phyloP scores from a whole-genome alignment of 1,284 basidiomycete species.

The Takashimella koratensis region DNA sequence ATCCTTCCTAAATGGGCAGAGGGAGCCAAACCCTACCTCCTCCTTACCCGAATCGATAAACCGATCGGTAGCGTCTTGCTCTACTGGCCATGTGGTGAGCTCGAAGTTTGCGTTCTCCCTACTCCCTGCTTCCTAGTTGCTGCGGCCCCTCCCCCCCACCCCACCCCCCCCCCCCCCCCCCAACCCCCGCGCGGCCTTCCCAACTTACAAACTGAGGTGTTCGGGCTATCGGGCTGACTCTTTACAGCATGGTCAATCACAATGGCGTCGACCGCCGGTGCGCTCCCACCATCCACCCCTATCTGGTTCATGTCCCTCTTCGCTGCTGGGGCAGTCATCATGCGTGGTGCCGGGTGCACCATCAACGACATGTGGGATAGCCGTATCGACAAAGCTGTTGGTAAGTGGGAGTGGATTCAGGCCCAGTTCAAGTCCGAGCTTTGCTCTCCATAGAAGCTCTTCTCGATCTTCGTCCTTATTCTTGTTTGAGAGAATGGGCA shows the following conservation, averaged over 20 bases:
- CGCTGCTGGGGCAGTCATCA: conserved; percentile 84
- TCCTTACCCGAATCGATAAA: conserved; percentile 86
- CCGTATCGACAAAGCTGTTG: conserved; percentile 84
- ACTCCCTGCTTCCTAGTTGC: neutral
- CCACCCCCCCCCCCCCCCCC: conserved; percentile 4
- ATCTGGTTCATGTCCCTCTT: conserved; percentile 77
- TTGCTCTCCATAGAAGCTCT: neutral
- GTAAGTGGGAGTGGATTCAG: too few relatives aligned
- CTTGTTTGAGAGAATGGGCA: conserved; percentile 22
- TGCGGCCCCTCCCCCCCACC: neutral
- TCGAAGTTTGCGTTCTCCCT: neutral
- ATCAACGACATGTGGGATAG: conserved; percentile 99
- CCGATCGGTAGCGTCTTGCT: conserved; percentile 90
- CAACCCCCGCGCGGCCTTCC: neutral
- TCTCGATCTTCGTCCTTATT: neutral
- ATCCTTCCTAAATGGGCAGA: conserved; percentile 32
- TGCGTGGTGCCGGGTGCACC: conserved; percentile 97
- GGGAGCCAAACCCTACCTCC: conserved; percentile 65
- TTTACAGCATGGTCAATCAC: conserved; percentile 86
- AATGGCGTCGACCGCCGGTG: conserved; percentile 78
- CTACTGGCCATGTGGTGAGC: conserved; percentile 87
- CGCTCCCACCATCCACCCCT: conserved; percentile 63
- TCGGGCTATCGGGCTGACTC: too few relatives aligned
- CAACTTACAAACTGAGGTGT: too few relatives aligned
- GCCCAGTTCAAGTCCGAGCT: too few relatives aligned